Base-by-base conservation (phyloP, 2,329 filamentous ascomycete genomes). In the Paramyrothecium roridum region DNA sequence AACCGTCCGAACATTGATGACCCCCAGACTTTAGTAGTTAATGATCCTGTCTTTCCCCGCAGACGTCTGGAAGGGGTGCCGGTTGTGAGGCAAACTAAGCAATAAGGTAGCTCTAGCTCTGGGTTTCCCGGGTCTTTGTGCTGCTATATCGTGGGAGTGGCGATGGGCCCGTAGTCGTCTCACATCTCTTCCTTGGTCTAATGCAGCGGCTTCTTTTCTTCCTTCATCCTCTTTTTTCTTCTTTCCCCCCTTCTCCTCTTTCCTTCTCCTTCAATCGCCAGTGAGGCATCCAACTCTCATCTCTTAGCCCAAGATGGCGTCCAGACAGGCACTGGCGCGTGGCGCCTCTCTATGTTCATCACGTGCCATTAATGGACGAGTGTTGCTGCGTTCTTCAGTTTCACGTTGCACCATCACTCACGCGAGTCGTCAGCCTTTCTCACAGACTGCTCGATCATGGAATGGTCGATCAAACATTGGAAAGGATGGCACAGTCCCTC, bases 261-360 rank as follows among this genome's bases (percentile, higher is more conserved):
- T 16, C 13, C 23, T 30, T 11, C 30, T 50, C 26, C 10, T 30
- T 30, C 37, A 43, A 43, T 19, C 16, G 37, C 20, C 30, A 13
- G 10, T 19, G 3, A 33, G 21, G 48, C 48, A 20, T 55, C 34
- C 34, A 23, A 47, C 19, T 10, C 26, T 20, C 48, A 48, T 20
- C 37, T 37, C 22, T 48, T 46, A 22, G 45, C 47, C 34, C 20
- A 57, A 23, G 55, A 68, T 68, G 66, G 65, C 65, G 48, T 67
- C 63, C 48, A 59, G 64, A 58, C 58, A 66, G 56, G 57, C 59
- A 54, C 52, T 67, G 45, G 45, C 59, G 22, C 63, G 64, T 50
- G 61, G 59, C 47, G 59, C 57, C 50, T 54, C 59, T 49, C 56
- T 63, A 53, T 60, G 60, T 45, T 52, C 61, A 16, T 63, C 57